Percentiles rank a stretch among this genome's conserved stretches.
Evolutionary conservation across 1,284 basidiomycete genomes (phyloP).

Genomic region (Schizophyllum commune): DNA sequence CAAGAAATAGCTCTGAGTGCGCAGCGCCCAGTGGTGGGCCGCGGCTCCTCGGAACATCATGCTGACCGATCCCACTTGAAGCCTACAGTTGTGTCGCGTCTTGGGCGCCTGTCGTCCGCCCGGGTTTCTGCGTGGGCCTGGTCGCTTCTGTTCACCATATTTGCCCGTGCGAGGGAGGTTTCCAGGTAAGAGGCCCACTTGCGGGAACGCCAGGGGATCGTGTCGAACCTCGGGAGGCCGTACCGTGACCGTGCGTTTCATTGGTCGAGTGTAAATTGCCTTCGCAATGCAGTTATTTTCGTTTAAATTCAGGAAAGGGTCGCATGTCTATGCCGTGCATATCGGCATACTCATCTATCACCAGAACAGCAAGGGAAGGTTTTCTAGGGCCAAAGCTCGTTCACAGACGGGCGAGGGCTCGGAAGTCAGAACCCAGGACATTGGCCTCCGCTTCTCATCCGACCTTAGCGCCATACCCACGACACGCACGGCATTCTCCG

Average conservation of each 20-base stretch:
- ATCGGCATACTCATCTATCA: not conserved
- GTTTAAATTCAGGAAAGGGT: not conserved
- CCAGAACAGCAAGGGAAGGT: not conserved
- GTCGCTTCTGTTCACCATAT: too few relatives aligned
- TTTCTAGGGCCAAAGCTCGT: not conserved
- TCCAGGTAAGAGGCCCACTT: too few relatives aligned
- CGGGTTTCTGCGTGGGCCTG: not conserved
- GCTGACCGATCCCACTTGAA: not conserved
- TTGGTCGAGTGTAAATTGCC: not conserved
- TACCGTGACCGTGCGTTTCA: too few relatives aligned
- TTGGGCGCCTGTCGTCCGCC: not conserved
- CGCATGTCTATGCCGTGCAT: not conserved
- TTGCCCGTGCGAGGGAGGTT: too few relatives aligned
- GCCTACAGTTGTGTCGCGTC: not conserved
- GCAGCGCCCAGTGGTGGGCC: not conserved
- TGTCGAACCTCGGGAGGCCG: too few relatives aligned
- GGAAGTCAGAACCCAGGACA: not conserved
- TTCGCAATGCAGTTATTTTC: not conserved
- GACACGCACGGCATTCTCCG: not conserved
- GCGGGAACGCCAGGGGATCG: too few relatives aligned
- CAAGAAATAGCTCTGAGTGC: not conserved
- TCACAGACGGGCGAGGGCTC: not conserved
- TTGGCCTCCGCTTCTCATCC: not conserved
- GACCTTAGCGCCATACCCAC: not conserved
- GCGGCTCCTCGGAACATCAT: not conserved